Conservation (phyloP, 2,329 filamentous ascomycete species). For the Escovopsis weberi region DNA sequence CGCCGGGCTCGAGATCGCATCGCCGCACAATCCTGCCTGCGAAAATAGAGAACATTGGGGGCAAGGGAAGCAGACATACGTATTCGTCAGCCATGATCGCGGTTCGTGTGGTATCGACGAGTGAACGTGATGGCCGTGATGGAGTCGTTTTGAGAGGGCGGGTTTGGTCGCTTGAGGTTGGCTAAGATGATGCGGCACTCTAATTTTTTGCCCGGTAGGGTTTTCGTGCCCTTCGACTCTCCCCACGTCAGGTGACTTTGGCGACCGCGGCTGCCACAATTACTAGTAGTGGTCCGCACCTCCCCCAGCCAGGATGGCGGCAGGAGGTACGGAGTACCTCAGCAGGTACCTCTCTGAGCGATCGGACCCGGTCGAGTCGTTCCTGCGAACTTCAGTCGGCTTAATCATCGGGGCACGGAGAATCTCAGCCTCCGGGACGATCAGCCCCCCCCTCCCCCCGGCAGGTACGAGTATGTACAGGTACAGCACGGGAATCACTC, state of each 20-base stretch:
- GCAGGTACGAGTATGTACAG: no score
- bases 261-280: background rate
- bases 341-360: no score
- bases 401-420: no score
- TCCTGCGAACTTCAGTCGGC: no score
- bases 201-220: constrained; percentile 23
- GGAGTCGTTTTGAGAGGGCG: constrained; percentile 18
- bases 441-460: no score
- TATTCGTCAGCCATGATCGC: constrained; percentile 81
- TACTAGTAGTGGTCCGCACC: no score
- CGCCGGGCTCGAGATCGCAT: constrained; percentile 1
- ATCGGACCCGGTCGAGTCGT: no score
- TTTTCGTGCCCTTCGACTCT: constrained; percentile 24
- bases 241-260: constrained; percentile 19
- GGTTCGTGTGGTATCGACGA: constrained; percentile 30
- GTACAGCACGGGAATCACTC: no score
- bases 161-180: constrained; percentile 13
- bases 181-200: constrained; percentile 15
- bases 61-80: constrained; percentile 40
- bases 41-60: constrained; percentile 5
- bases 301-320: no score
- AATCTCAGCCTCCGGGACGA: no score
- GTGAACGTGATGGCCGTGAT: constrained; percentile 26
- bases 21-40: constrained; percentile 11
- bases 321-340: no score